Base-by-base conservation (phyloP, 352 stramenopile species). In the Thalassiosira pacifica region DNA sequence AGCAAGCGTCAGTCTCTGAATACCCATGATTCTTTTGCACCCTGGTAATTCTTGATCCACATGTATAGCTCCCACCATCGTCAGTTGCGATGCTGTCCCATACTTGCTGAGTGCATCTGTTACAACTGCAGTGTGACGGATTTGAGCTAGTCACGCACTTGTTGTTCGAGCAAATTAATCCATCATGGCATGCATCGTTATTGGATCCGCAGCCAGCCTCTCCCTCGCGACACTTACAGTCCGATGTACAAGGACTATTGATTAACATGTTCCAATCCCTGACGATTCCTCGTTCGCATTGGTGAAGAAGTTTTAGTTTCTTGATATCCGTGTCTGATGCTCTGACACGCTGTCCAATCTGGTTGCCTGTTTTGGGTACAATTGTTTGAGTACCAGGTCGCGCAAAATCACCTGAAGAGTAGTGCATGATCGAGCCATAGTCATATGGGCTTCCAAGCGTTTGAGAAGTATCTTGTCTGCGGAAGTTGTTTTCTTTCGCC, bases 401-500 rank as follows among this genome's bases (percentile, higher is more conserved):
- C n/a, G 18, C 37, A 59, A 55, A 72, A 53, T 9, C 32, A 19
- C 19, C 32, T 29, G 16, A 18, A 10, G 32, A 31, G 32, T 83
- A 87, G 59, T 87, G 80, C 80, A 87, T 84, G 0, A 82, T 40
- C 34, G 34, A 64, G 11, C 55, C 42, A 45, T 80, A 73, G 64
- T 87, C 80, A 65, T 87, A 87, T 2, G 31, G 61, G 55, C 18
- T 66, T 71, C 65, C 57, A 61, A 78, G 42, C 24, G 45, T 64
- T 59, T 77, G 63, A 67, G 48, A 22, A 29, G 27, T 9, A 45
- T n/a, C 32, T 69, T 40, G 27, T 48, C 27, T 69, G 27, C n/a
- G n/a, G n/a, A n/a, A n/a, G n/a, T n/a, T n/a, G n/a, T n/a, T n/a
- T n/a, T n/a, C n/a, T n/a, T n/a, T n/a, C n/a, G n/a, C n/a, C n/a